Evolutionary conservation across 352 stramenopile genomes (phyloP).

Genomic region (Globisporangium viniferum): DNA sequence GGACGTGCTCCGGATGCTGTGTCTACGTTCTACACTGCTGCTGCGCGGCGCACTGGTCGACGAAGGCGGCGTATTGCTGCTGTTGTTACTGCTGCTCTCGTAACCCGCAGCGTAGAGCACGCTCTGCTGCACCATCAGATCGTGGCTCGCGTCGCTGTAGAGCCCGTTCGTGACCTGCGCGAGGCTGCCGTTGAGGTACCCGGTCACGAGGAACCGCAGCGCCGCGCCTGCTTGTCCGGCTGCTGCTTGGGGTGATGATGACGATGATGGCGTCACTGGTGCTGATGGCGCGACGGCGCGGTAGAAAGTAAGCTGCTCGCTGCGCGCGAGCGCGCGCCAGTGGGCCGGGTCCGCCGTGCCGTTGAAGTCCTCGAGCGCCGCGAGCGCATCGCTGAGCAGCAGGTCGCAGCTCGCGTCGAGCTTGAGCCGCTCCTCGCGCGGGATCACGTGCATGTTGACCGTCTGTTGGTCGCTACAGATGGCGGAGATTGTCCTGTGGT

Average conservation of each 20-base stretch:
- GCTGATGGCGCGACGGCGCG: conserved; percentile 13
- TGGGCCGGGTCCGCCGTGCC: conserved; percentile 25
- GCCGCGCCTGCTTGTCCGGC: conserved; percentile 5
- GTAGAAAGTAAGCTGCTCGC: conserved; percentile 41
- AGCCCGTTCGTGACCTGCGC: conserved; percentile 36
- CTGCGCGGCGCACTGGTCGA: not conserved
- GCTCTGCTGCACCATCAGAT: conserved; percentile 34
- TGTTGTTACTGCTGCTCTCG: not conserved
- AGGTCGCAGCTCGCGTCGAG: conserved; percentile 43
- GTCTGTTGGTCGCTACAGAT: not conserved
- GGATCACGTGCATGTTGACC: conserved; percentile 17
- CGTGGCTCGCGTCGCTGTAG: conserved; percentile 38
- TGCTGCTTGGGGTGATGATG: not conserved
- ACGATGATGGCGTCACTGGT: not conserved
- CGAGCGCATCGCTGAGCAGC: conserved; percentile 46
- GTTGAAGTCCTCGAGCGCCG: conserved; percentile 39
- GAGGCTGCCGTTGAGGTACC: conserved; percentile 38
- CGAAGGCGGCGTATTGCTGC: not conserved
- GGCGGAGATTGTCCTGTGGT: not conserved
- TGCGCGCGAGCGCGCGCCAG: conserved; percentile 33
- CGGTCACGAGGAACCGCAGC: conserved; percentile 33
- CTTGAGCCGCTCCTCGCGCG: conserved; percentile 33
- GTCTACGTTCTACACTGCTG: not conserved
- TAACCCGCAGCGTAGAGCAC: conserved; percentile 25
- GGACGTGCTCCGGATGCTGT: too few relatives aligned